Evolutionary conservation across 1,284 basidiomycete genomes (phyloP), one percentile per base, ranked within the genome.

Genomic region (Tilletiaria anomala): DNA sequence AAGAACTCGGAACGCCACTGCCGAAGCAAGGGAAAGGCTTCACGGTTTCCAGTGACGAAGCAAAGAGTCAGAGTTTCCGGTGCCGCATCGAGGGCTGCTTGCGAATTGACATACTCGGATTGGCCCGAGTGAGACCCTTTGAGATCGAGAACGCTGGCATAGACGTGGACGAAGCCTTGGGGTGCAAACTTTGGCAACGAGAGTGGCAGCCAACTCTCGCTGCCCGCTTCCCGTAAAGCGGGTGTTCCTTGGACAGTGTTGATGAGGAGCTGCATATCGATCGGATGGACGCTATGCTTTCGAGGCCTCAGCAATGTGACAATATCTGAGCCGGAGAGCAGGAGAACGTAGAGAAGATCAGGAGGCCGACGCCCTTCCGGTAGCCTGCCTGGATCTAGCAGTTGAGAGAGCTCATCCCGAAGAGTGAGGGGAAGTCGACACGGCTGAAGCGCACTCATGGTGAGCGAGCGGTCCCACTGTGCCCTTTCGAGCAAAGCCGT

Each of bases 111-210:
- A n/a, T n/a, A n/a, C n/a, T n/a, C n/a, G n/a, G n/a, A n/a, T n/a
- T n/a, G n/a, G n/a, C n/a, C n/a, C n/a, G n/a, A n/a, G n/a, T n/a
- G 26, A n/a, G 26, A 29, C 26, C 8, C 8, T n/a, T 8, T 8
- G n/a, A 6, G 6, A 18, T 70, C 70, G 16, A 80, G 66, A 65
- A 83, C 91, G 26, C 78, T 79, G 41, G 94, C 77, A 58, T 91
- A 94, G 14, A 85, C 83, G 67, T 97, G 87, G 15, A 93, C 79
- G 67, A 96, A 96, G 1, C 82, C 83, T 1, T 79, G 72, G 0
- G 86, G 73, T 54, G 94, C 89, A 71, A 86, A 94, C 62, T 88
- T 88, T 0, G 93, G 91, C 8, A 99, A 75, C 63, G 91, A 97
- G 37, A 99, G 76, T 0, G 93, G 93, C 2, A 96, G 74, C 85